Evolutionary conservation across 441 rosid species (phyloP).

Genomic region (Corymbia calophylla): DNA sequence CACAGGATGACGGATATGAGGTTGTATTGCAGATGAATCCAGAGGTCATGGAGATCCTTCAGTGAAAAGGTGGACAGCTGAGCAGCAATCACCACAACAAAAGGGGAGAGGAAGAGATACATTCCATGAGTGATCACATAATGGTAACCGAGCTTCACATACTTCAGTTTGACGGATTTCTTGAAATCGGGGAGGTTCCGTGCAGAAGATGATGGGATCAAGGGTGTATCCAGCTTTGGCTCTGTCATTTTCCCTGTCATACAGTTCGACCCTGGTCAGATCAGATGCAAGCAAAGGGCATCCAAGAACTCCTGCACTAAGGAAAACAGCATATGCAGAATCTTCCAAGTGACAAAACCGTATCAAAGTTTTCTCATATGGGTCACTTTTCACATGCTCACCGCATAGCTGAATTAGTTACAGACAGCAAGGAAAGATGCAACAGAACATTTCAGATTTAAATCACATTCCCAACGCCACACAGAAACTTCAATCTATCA

Average conservation of each 20-base stretch:
- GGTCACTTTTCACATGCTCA: background rate
- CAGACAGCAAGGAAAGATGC: background rate
- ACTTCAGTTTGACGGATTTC: constrained; percentile 44
- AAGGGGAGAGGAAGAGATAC: constrained; percentile 42
- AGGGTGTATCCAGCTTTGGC: constrained; percentile 7
- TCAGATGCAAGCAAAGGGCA: background rate
- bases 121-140: constrained; percentile 55
- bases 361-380: background rate
- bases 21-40: constrained; percentile 47
- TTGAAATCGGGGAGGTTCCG: constrained; percentile 48
- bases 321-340: background rate
- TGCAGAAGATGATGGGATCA: constrained; percentile 13
- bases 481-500: background rate
- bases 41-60: constrained; percentile 33
- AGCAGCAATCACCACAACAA: constrained; percentile 27
- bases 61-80: constrained; percentile 38
- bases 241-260: constrained; percentile 21
- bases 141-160: constrained; percentile 57
- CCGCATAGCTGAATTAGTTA: background rate
- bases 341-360: background rate
- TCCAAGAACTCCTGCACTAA: background rate
- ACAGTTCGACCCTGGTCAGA: background rate
- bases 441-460: background rate
- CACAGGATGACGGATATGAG: constrained; percentile 39
- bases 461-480: background rate